phyloP scores from a whole-genome alignment of 495 filamentous ascomycete genomes.

The Oidiodendron maius region DNA sequence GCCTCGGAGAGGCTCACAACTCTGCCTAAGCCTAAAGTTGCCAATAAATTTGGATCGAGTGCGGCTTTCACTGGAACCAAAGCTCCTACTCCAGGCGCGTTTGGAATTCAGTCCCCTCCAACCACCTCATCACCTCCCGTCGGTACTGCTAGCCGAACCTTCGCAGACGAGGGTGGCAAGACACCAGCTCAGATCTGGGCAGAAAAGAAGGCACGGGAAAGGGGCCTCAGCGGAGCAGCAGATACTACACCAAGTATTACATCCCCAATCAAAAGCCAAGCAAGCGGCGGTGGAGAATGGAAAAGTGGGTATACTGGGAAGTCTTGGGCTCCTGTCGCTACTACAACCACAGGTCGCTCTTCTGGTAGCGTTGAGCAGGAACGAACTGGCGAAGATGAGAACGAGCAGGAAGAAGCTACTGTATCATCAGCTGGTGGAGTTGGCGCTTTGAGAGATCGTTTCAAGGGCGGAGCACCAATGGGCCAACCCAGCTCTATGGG shows the following conservation, averaged over 20 bases:
- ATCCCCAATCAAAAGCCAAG: constrained; percentile 55
- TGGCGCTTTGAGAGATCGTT: constrained; percentile 67
- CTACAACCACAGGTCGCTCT: constrained; percentile 61
- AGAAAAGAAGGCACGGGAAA: constrained; percentile 85
- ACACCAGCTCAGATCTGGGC: constrained; percentile 96
- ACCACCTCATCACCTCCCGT: constrained; percentile 48
- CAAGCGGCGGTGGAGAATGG: constrained; percentile 70
- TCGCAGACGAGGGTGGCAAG: constrained; percentile 91
- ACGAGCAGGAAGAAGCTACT: constrained; percentile 36
- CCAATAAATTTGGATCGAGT: constrained; percentile 76
- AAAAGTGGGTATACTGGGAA: constrained; percentile 87
- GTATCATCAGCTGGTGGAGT: constrained; percentile 54
- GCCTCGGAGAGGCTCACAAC: constrained; percentile 73
- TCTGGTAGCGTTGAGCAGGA: constrained; percentile 52
- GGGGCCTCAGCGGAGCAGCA: constrained; percentile 44
- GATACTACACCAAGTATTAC: constrained; percentile 32
- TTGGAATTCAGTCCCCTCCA: constrained; percentile 50
- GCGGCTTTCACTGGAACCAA: constrained; percentile 78
- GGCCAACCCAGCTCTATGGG: constrained; percentile 44
- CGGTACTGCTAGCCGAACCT: constrained; percentile 80
- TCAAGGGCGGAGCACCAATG: constrained; percentile 64
- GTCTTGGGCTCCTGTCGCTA: constrained; percentile 78
- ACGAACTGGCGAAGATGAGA: constrained; percentile 48
- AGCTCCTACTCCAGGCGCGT: constrained; percentile 67
- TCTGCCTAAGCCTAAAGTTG: constrained; percentile 89